Percentiles rank a stretch among this genome's conserved stretches.
Conservation (phyloP, 1,284 basidiomycete species). For the Volvariella volvacea region DNA sequence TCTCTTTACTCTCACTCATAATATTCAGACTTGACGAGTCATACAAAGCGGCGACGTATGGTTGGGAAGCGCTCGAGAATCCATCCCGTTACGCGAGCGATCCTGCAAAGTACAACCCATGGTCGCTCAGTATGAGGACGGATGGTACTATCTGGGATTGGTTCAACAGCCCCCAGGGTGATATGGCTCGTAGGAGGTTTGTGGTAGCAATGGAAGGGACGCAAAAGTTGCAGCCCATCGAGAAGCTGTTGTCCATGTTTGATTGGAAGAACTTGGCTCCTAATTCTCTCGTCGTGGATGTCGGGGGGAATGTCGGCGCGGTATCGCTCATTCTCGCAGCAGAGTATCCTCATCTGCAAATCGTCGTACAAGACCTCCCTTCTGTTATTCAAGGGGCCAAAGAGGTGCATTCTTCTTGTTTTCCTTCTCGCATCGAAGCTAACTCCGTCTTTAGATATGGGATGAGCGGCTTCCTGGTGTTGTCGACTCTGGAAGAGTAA, state of each 20-base stretch:
- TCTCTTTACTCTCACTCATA: background rate
- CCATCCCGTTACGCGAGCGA: constrained; percentile 9
- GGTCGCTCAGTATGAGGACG: no score
- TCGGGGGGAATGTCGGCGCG: constrained; percentile 35
- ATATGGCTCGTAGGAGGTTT: constrained; percentile 20
- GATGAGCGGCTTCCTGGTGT: no score
- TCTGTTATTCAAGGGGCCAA: constrained; percentile 14
- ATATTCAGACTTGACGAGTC: constrained; percentile 25
- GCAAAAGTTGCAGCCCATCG: constrained; percentile 17
- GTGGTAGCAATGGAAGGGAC: constrained; percentile 27
- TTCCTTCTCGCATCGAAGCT: no score
- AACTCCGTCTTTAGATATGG: no score
- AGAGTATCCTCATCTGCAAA: constrained; percentile 19
- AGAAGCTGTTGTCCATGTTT: constrained; percentile 23
- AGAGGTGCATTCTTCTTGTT: no score
- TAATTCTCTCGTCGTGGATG: constrained; percentile 31
- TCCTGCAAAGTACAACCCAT: no score
- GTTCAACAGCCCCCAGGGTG: constrained; percentile 21
- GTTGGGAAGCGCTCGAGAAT: constrained; percentile 26
- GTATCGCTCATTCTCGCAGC: constrained; percentile 20
- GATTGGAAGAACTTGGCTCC: constrained; percentile 25
- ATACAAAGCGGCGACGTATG: constrained; percentile 26
- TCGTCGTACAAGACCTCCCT: constrained; percentile 24
- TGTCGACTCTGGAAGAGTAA: constrained; percentile 12
- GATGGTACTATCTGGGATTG: constrained; percentile 17